Evolutionary conservation across 306 rosid genomes (phyloP).

Genomic region (Mucuna pruriens): DNA sequence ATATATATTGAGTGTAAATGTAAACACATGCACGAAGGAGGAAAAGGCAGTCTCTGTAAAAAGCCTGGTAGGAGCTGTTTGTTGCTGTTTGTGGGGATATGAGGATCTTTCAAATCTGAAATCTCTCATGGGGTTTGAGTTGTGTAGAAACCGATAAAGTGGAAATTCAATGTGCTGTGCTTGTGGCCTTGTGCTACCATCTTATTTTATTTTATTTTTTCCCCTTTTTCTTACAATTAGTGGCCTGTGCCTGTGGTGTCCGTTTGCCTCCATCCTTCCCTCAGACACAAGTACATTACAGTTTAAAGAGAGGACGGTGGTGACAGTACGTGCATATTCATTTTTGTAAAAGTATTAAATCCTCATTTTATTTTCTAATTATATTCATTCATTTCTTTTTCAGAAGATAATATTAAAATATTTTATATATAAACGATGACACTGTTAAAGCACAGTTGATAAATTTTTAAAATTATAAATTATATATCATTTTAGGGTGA

Average conservation of each 20-base stretch:
- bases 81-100: slow-evolving; percentile 73
- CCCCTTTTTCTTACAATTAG: background rate
- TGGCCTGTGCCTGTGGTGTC: slow-evolving; percentile 26
- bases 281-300: slow-evolving; percentile 28
- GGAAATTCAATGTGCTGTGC: slow-evolving; percentile 45
- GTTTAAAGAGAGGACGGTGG: slow-evolving; percentile 24
- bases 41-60: slow-evolving; percentile 52
- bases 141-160: slow-evolving; percentile 67
- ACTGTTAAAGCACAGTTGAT: background rate
- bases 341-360: slow-evolving; percentile 2
- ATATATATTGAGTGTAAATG: too few species aligned
- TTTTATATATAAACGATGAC: background rate
- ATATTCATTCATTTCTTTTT: background rate
- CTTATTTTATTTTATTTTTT: background rate
- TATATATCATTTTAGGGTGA: background rate
- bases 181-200: background rate
- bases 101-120: slow-evolving; percentile 71
- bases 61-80: slow-evolving; percentile 71
- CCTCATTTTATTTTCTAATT: background rate
- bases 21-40: slow-evolving; percentile 48
- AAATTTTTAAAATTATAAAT: background rate
- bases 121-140: background rate
- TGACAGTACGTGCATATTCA: background rate
- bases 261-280: slow-evolving; percentile 32
- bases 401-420: background rate